Evolutionary conservation across 352 stramenopile species (phyloP), one percentile per base, ranked within the genome.

Genomic region (Globisporangium middletonii): DNA sequence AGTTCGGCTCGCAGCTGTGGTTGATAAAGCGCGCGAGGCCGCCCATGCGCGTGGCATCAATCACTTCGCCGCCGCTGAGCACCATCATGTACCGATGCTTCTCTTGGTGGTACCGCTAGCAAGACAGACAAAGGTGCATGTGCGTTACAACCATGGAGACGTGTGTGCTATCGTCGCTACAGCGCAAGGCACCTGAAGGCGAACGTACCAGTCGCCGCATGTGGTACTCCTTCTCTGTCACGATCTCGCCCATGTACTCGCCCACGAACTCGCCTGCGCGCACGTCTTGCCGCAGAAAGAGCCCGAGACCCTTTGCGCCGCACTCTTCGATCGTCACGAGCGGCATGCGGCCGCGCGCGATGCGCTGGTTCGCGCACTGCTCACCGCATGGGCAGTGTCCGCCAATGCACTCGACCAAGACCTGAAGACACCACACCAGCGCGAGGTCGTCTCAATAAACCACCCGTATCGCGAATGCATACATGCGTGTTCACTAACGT

Each of bases 21-120:
- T 98, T 98, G 60, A 98, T 97, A 59, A 98, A 98, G 46, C 95
- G 83, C 33, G 92, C 92, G 41, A 96, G 79, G 35, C 92, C 94
- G 35, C 94, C 92, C 65, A 94, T 92, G 37, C 91, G 76, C 28
- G 84, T 95, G 33, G 86, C 88, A 64, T 97, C 88, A 38, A 97
- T 93, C 64, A 95, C 88, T 68, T 92, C 80, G 19, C 75, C 83
- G 26, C 81, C 83, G 50, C 78, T 92, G 55, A 92, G 70, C 38
- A 91, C 82, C 77, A 94, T 91, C 75, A 88, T 89, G 68, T 92
- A 91, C 6, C 76, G 69, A 46, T 89, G 81, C 67, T 92, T 91
- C 50, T 92, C 82, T 49, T 89, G 76, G 67, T 95, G 87, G 55
- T 89, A 92, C 42, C 81, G 70, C 79, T 88, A 27, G 16, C 15